These are phyloP conservation scores for Lichenothelia convexa DNA, from an alignment of 495 filamentous ascomycete species.

Conservation along the genomic window DNA sequence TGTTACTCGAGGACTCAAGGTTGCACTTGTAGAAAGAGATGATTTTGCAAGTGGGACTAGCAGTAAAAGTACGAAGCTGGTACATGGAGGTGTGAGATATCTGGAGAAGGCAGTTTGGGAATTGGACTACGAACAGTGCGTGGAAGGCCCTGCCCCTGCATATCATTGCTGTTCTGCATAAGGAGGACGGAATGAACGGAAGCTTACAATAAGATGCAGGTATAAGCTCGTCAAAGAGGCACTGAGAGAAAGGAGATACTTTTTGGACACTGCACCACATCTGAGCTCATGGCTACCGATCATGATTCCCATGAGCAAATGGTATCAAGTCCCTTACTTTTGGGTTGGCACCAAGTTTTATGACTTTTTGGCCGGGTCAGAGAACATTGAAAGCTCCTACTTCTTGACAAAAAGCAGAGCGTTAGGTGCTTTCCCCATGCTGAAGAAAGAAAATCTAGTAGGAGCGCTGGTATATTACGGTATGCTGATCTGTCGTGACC, in stretches of 20 bases:
- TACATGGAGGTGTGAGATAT: conserved; percentile 92
- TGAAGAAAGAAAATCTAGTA: conserved; percentile 67
- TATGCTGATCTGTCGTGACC: conserved; percentile 19
- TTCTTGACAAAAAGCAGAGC: conserved; percentile 91
- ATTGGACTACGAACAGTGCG: conserved; percentile 75
- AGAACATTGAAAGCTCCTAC: conserved; percentile 94
- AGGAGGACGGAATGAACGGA: neutral
- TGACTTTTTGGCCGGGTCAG: conserved; percentile 82
- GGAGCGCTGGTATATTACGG: conserved; percentile 93
- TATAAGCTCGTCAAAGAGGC: conserved; percentile 86
- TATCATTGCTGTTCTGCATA: too few relatives aligned
- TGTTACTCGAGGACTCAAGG: conserved; percentile 77
- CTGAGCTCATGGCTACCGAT: conserved; percentile 90
- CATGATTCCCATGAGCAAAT: conserved; percentile 88
- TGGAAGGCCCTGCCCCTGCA: too few relatives aligned
- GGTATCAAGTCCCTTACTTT: conserved; percentile 97
- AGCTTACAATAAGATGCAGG: conserved; percentile 16
- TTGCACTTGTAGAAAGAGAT: conserved; percentile 86
- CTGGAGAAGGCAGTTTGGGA: conserved; percentile 95
- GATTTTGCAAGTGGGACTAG: conserved; percentile 90
- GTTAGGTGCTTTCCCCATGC: conserved; percentile 92
- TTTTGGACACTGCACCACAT: conserved; percentile 89
- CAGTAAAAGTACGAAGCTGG: conserved; percentile 92
- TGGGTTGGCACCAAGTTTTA: conserved; percentile 94
- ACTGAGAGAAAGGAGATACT: conserved; percentile 89